These are phyloP conservation scores for Mariannaea sp. DNA, from an alignment of 2,329 filamentous ascomycete species.

Conservation along the genomic window DNA sequence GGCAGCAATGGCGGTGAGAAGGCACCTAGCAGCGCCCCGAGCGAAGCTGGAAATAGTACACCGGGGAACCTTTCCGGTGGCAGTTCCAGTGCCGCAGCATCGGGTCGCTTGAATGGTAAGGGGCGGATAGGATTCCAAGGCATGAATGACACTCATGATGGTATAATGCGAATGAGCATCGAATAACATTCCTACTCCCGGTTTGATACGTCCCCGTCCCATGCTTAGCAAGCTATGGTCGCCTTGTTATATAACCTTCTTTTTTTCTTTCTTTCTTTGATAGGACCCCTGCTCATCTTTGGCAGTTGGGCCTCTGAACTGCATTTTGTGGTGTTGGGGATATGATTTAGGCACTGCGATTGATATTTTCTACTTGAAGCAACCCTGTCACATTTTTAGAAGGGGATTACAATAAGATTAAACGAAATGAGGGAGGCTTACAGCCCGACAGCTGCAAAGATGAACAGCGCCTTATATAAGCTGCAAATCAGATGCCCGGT, in stretches of 20 bases:
- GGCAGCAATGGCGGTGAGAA: conserved; percentile 63
- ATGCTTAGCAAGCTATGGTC: neutral
- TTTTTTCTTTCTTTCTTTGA: neutral
- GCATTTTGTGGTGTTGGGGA: conserved; percentile 32
- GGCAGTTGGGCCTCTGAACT: conserved; percentile 11
- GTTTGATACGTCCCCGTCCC: neutral
- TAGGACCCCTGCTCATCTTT: neutral
- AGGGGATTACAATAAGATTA: too few species aligned
- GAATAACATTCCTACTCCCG: conserved; percentile 59
- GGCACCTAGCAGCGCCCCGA: conserved; percentile 57
- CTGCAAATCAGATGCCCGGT: too few species aligned
- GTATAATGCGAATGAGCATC: conserved; percentile 96
- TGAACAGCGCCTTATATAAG: too few species aligned
- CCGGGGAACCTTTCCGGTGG: conserved; percentile 34
- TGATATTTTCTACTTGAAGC: neutral
- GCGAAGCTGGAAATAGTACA: conserved; percentile 51
- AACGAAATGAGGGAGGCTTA: too few species aligned
- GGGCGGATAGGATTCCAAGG: conserved; percentile 81
- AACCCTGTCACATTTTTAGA: too few species aligned
- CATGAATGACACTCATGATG: conserved; percentile 95
- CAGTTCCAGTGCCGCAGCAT: conserved; percentile 44
- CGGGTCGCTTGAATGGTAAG: conserved; percentile 57
- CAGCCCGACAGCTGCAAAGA: too few species aligned
- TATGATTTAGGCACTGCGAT: conserved; percentile 19
- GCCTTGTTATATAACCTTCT: neutral